phyloP scores from a whole-genome alignment of 23 red algal species.

The Agarophyton chilense region DNA sequence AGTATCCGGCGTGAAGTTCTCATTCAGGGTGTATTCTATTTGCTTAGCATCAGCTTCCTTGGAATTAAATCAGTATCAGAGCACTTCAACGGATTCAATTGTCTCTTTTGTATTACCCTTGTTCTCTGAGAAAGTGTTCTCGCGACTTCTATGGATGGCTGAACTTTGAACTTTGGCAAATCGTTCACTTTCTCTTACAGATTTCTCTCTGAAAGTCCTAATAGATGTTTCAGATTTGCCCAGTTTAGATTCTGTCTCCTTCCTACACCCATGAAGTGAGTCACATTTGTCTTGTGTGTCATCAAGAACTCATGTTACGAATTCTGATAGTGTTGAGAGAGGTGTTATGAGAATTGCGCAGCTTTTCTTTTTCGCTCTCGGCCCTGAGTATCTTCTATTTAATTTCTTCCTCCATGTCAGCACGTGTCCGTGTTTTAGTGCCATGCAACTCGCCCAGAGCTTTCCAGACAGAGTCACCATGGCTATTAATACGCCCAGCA shows the following conservation, averaged over 20 bases:
- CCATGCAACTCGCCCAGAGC: background rate
- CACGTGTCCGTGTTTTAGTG: background rate
- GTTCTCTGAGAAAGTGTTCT: background rate
- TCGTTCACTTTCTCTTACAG: background rate
- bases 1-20: background rate
- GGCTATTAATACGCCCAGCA: background rate
- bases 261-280: background rate
- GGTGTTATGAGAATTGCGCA: background rate
- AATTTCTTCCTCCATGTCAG: background rate
- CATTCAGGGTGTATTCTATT: background rate
- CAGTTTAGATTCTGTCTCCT: background rate
- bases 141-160: background rate
- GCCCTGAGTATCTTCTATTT: slow-evolving; percentile 10
- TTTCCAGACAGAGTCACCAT: background rate
- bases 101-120: background rate
- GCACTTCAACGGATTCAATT: background rate
- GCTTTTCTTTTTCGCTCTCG: background rate
- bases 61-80: background rate
- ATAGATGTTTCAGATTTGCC: background rate
- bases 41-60: background rate
- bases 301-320: background rate
- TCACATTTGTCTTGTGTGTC: background rate
- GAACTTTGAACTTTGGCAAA: background rate
- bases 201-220: background rate
- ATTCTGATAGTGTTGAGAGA: background rate